These are phyloP conservation scores for Leishmania mexicana DNA, from an alignment of 208 protist genomes.

Conservation along the genomic window DNA sequence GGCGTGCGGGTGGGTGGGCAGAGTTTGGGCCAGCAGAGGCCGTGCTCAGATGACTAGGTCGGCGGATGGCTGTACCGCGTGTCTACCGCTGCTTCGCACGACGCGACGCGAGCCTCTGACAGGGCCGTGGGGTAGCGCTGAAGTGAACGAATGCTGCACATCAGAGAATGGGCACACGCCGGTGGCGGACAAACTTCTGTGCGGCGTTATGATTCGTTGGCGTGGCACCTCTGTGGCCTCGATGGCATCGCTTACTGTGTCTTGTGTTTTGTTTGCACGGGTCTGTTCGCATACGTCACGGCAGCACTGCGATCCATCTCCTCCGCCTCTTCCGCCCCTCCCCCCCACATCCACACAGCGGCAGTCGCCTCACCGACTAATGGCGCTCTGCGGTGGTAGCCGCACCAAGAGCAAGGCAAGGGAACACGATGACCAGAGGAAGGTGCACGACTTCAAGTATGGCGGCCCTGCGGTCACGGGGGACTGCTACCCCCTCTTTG, in stretches of 20 bases:
- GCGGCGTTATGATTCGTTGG: neutral
- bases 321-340: neutral
- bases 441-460: conserved; percentile 32
- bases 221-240: neutral
- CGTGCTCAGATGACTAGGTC: too few relatives aligned
- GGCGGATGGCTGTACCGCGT: too few relatives aligned
- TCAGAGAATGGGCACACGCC: too few relatives aligned
- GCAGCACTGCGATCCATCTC: neutral
- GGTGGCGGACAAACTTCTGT: neutral
- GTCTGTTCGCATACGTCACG: neutral
- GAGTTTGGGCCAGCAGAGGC: too few relatives aligned
- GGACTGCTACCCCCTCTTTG: conserved; percentile 41
- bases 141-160: too few relatives aligned
- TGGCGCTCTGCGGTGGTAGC: neutral
- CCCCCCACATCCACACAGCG: neutral
- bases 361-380: neutral
- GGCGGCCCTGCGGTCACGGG: conserved; percentile 21
- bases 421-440: conserved; percentile 15
- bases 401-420: conserved; percentile 21
- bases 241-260: neutral
- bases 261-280: neutral
- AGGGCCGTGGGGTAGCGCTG: too few relatives aligned
- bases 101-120: too few relatives aligned
- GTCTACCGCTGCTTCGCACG: too few relatives aligned
- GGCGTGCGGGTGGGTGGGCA: too few relatives aligned